Base-by-base conservation (phyloP, 164 flowering plant genomes). In the Umbellularia californica region DNA sequence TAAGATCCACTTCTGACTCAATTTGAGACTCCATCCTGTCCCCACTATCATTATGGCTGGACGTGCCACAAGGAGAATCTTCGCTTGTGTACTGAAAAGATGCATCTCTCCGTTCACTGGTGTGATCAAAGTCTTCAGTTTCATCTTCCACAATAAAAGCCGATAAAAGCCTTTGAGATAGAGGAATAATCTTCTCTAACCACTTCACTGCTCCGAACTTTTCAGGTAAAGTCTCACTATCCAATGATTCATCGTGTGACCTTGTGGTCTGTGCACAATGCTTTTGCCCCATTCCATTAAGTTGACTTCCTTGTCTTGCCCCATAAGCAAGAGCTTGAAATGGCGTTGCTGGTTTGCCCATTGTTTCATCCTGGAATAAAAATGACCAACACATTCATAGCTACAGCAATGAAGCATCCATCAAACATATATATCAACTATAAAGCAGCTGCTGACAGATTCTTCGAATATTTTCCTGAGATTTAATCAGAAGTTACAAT, bases 101-200 rank as follows among this genome's bases (percentile, higher is more conserved):
- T 28, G 65, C 79, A 76, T 80, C 76, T 75, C 82, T 83, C 50
- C 80, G 78, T 66, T 76, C 85, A 75, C 78, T 70, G 58, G 64
- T 79, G 64, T 80, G 90, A 77, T 87, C 86, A 75, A 75, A 73
- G 70, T 84, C 92, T 81, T 84, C 88, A 58, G 75, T 65, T 78
- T 89, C 95, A 83, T 92, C 97, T 74, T 92, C 97, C 28, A 78
- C 73, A 76, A 94, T 91, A 10, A 94, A 83, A 78, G 98, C 93
- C 27, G 97, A 84, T 52, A 92, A 83, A 68, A 94, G 88, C 82
- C 91, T 91, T 79, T 92, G 95, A 80, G 90, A 89, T 72, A 92
- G 79, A 70, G 97, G 94, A 68, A 85, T 76, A 70, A 81, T 80
- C 58, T 75, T 75, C 55, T 81, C 85, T 69, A 68, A 76, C 72